Base-by-base conservation (phyloP, 495 filamentous ascomycete genomes). In the Xylaria curta region DNA sequence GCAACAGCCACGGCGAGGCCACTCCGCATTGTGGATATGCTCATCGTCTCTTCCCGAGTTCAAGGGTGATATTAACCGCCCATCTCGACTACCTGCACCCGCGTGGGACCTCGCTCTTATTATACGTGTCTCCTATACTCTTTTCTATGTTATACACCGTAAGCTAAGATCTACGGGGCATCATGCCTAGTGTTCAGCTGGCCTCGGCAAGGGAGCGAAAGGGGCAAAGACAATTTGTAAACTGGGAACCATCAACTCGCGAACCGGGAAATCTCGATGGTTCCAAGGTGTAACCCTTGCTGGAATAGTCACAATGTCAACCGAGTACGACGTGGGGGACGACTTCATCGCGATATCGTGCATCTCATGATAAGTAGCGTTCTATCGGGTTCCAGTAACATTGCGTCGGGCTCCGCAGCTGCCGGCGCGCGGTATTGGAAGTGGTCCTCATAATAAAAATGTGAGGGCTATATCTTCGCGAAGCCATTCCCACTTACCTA, bases 11-110 rank as follows among this genome's bases (percentile, higher is more conserved):
- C 36, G 9, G 21, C 51, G 36, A 68, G 51, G 17, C 28, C 38
- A 8, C 33, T 68, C 51, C 36, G 66, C 65, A 68, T 68, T 5
- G 66, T 68, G 51, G 66, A 58, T 21, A 44, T 13, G 36, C 26
- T 68, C 36, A 59, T 68, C 36, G 36, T 59, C 51, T 59, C 24
- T 58, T 68, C 40, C 65, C 49, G 17, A 33, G 36, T 13, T 68
- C 28, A 21, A 38, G 46, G 42, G 40, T n/a, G 62, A 12, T n/a
- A 47, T 36, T 31, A 3, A 33, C 21, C 7, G 17, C 28, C 7
- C 40, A n/a, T 40, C 62, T 33, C 31, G 17, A 64, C 28, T 5
- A 28, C 10, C 12, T 12, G 24, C 17, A 28, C 24, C 28, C 26
- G 3, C 46, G 19, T n/a, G 46, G 46, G 63, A 53, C 19, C 28